phyloP scores from a whole-genome alignment of 495 filamentous ascomycete species.

The Hypoxylon lenormandii region DNA sequence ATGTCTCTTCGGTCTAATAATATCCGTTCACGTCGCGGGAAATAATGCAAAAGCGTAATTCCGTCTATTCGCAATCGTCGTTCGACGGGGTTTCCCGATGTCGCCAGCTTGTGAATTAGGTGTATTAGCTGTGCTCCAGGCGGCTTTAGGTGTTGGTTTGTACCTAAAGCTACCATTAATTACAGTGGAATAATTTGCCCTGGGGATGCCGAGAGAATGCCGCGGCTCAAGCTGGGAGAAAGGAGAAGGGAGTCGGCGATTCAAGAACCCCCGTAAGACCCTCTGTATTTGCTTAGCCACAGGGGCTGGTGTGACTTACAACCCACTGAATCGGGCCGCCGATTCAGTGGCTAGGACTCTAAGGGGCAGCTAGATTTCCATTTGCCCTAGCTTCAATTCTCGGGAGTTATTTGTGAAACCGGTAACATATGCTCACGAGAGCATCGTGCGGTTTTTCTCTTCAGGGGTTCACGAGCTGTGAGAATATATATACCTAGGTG shows the following conservation, averaged over 20 bases:
- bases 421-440: conserved; percentile 23
- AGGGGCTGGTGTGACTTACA: conserved; percentile 13
- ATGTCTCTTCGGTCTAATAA: conserved; percentile 13
- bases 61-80: conserved; percentile 18
- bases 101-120: conserved; percentile 27
- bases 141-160: conserved; percentile 1
- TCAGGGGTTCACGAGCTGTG: background rate
- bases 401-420: conserved; percentile 37
- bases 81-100: conserved; percentile 19
- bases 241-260: conserved; percentile 26
- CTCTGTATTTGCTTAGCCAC: conserved; percentile 10
- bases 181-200: conserved; percentile 3
- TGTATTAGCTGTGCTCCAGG: conserved; percentile 4
- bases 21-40: conserved; percentile 10
- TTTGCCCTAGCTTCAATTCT: conserved; percentile 30
- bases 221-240: conserved; percentile 28
- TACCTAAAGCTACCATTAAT: background rate
- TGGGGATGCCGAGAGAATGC: conserved; percentile 26
- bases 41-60: conserved; percentile 3
- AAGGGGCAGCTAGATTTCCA: conserved; percentile 6
- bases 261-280: conserved; percentile 16
- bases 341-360: conserved; percentile 24
- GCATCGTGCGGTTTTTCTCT: conserved; percentile 19
- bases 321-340: conserved; percentile 15
- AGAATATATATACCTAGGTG: background rate